Evolutionary conservation across 2,329 filamentous ascomycete genomes (phyloP).

Genomic region (Paracoccidioides lutzii): DNA sequence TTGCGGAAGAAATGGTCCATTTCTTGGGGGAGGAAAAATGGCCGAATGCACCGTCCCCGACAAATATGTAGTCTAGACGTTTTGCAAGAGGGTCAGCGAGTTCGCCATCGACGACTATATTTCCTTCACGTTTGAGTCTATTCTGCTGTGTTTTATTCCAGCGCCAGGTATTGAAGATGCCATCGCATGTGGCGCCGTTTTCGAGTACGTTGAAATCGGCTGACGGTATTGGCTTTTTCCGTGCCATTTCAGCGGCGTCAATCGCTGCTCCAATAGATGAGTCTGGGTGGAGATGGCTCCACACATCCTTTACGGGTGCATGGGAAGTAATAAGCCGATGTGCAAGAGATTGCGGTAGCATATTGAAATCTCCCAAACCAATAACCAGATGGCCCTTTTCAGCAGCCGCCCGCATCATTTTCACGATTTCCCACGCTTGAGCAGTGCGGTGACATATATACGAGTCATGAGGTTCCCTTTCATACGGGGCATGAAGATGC

Average conservation of each 20-base stretch:
- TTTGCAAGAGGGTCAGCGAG: conserved; percentile 64
- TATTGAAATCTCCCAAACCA: conserved; percentile 89
- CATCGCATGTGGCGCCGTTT: conserved; percentile 82
- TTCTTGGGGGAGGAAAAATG: conserved; percentile 14
- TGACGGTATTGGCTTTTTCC: conserved; percentile 55
- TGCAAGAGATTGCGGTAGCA: conserved; percentile 74
- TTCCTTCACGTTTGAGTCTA: conserved; percentile 50
- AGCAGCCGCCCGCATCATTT: conserved; percentile 68
- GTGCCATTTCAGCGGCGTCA: conserved; percentile 52
- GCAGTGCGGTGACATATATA: conserved; percentile 84
- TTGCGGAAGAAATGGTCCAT: conserved; percentile 60
- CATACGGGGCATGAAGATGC: conserved; percentile 81
- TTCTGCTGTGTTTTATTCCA: conserved; percentile 65
- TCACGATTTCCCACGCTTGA: conserved; percentile 90
- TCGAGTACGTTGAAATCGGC: conserved; percentile 63
- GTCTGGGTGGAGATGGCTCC: conserved; percentile 71
- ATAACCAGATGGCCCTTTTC: conserved; percentile 73
- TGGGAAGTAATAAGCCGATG: conserved; percentile 71
- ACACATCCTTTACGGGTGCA: conserved; percentile 66
- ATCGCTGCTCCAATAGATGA: conserved; percentile 65
- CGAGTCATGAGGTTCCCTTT: conserved; percentile 62
- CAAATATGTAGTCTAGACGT: conserved; percentile 89
- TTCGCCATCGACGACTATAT: conserved; percentile 52
- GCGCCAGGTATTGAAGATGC: conserved; percentile 80
- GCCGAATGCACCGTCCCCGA: conserved; percentile 41